Percentiles rank a stretch among this genome's conserved stretches.
These are phyloP conservation scores for Glycine latifolia DNA, from an alignment of 306 rosid species.

Conservation along the genomic window DNA sequence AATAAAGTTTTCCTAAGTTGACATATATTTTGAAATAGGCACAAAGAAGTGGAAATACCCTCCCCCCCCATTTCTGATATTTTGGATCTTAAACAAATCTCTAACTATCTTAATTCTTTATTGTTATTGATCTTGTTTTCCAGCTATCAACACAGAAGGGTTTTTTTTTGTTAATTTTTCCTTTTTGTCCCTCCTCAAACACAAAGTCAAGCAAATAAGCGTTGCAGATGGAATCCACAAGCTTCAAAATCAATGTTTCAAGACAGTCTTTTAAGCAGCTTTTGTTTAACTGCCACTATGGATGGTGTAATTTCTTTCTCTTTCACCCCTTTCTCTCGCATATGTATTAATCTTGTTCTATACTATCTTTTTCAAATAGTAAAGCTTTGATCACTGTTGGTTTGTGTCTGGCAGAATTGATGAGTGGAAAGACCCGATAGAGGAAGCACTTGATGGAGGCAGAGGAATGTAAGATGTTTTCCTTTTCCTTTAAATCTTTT, in stretches of 20 bases:
- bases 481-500: not conserved
- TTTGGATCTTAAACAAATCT: constrained; percentile 13
- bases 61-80: not conserved
- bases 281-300: constrained; percentile 91
- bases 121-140: constrained; percentile 12
- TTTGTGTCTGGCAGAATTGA: constrained; percentile 67
- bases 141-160: too few relatives aligned
- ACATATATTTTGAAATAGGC: constrained; percentile 2
- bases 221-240: constrained; percentile 50
- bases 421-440: constrained; percentile 87
- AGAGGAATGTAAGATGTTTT: constrained; percentile 77
- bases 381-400: not conserved
- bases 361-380: not conserved
- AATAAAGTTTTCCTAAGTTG: not conserved
- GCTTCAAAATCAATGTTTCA: constrained; percentile 42
- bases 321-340: not conserved
- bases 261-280: constrained; percentile 64
- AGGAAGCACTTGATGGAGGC: constrained; percentile 92
- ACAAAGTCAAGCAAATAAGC: too few relatives aligned
- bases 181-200: too few relatives aligned
- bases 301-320: constrained; percentile 72
- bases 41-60: too few relatives aligned
- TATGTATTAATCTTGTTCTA: not conserved
- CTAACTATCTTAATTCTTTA: constrained; percentile 2
- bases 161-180: too few relatives aligned